Evolutionary conservation across 371 early-diverging fungal genomes (phyloP), one percentile per base, ranked within the genome.

Genomic region (Mucor saturninus): DNA sequence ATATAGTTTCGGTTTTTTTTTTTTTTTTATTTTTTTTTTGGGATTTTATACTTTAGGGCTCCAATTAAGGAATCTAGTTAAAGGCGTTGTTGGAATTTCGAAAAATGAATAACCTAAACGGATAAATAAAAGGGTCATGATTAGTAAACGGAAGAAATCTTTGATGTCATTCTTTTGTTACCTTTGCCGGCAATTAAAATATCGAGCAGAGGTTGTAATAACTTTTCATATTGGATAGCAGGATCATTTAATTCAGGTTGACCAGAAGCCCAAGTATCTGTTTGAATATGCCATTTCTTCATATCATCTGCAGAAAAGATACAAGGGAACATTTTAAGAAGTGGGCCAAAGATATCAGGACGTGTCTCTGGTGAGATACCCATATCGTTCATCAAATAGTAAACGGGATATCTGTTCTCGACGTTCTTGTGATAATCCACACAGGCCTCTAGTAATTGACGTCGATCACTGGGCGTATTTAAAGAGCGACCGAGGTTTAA

Each of bases 81-180:
- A 60, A 59, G 67, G 71, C n/a, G 79, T 74, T 37, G 74, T 72
- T 15, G 79, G 79, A 43, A 76, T 71, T 55, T 79, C 79, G 55
- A 79, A 79, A 54, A 79, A 79, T 9, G 79, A 79, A 54, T 79
- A 79, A 10, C 71, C 76, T 79, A 68, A 14, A 43, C 21, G 21
- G 21, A 43, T 10, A 35, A 50, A 32, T 26, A 28, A 50, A 52
- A 48, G n/a, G 29, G 37, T 40, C 26, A 45, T 2, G 5, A 59
- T 50, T 13, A 57, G 14, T 13, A 4, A 7, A 52, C 31, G 37
- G 4, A 39, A 8, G 10, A 14, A 7, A 40, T 15, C 21, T 42
- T n/a, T 42, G 52, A 35, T 40, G 43, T 48, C 10, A 52, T 31
- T 15, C 48, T 15, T 39, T 37, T 29, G 26, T 68, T 75, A 79